Conservation (phyloP, 2,329 filamentous ascomycete species). For the Sporothrix pallida region DNA sequence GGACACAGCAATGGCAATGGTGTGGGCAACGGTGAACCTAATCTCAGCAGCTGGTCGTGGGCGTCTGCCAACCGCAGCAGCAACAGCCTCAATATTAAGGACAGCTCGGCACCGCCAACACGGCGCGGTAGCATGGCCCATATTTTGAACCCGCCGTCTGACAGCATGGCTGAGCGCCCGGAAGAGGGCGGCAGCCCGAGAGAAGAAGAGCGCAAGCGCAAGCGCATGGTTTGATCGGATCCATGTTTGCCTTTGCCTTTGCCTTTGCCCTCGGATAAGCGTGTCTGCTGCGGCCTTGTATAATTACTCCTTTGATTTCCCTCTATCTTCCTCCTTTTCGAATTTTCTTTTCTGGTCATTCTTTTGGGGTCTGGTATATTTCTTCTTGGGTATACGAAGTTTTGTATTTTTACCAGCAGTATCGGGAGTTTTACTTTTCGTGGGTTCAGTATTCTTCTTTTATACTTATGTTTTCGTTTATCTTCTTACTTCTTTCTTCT, state of each 20-base stretch:
- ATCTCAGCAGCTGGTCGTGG: conserved; percentile 64
- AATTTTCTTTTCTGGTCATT: neutral
- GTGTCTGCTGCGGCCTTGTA: neutral
- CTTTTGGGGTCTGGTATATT: too few species aligned
- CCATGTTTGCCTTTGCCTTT: neutral
- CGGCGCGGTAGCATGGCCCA: conserved; percentile 67
- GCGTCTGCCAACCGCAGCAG: conserved; percentile 52
- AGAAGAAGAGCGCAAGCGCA: conserved; percentile 66
- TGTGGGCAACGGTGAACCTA: conserved; percentile 17
- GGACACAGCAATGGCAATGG: conserved; percentile 37
- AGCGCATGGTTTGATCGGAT: conserved; percentile 56
- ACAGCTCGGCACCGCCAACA: conserved; percentile 63
- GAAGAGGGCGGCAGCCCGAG: conserved; percentile 62
- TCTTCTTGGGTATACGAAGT: conserved; percentile 5
- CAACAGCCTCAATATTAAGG: conserved; percentile 57
- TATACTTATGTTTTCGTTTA: neutral
- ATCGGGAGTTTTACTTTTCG: neutral
- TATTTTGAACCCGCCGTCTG: conserved; percentile 62
- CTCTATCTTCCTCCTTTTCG: neutral
- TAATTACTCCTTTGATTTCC: neutral
- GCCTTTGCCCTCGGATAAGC: neutral
- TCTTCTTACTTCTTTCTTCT: too few species aligned
- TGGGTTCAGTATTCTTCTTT: neutral
- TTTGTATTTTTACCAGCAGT: neutral
- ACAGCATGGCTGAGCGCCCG: conserved; percentile 59